These are phyloP conservation scores for Ganoderma lingzhi DNA, from an alignment of 1,284 basidiomycete genomes.

Conservation along the genomic window DNA sequence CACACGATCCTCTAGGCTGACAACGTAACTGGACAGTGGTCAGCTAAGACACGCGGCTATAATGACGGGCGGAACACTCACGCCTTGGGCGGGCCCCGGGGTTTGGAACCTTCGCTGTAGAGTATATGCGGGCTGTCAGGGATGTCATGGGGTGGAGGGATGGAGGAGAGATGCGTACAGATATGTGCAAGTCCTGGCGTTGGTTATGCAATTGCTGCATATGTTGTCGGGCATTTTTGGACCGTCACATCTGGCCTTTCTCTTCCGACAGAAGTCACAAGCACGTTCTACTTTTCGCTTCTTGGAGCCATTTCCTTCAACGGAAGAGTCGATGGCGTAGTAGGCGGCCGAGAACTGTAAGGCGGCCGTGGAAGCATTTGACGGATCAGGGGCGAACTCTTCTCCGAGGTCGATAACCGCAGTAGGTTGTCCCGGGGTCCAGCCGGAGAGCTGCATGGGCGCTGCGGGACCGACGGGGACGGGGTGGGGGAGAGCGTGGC, in stretches of 20 bases:
- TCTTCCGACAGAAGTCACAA: constrained; percentile 73
- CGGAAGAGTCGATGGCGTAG: constrained; percentile 37
- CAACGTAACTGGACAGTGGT: constrained; percentile 66
- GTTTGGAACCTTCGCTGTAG: constrained; percentile 77
- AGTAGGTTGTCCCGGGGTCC: constrained; percentile 33
- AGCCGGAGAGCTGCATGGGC: constrained; percentile 32
- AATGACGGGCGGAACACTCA: constrained; percentile 46
- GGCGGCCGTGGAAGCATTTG: constrained; percentile 30
- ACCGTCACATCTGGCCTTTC: constrained; percentile 78
- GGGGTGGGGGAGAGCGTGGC: constrained; percentile 5
- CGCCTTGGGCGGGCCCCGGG: constrained; percentile 87
- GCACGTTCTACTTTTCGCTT: constrained; percentile 71
- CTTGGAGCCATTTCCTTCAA: constrained; percentile 44
- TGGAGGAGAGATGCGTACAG: constrained; percentile 52
- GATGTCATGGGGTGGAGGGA: constrained; percentile 8
- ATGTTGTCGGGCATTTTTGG: constrained; percentile 62
- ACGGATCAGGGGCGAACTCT: constrained; percentile 33
- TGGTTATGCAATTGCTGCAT: constrained; percentile 79
- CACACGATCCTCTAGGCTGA: constrained; percentile 78
- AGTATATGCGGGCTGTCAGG: constrained; percentile 20
- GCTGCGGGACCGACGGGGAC: constrained; percentile 13
- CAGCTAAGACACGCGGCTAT: constrained; percentile 13
- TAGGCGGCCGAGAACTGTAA: constrained; percentile 34
- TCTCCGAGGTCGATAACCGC: constrained; percentile 38
- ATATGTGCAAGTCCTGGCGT: constrained; percentile 76